phyloP scores from a whole-genome alignment of 805 yeast genomes.

The Wickerhamomyces tratensis region DNA sequence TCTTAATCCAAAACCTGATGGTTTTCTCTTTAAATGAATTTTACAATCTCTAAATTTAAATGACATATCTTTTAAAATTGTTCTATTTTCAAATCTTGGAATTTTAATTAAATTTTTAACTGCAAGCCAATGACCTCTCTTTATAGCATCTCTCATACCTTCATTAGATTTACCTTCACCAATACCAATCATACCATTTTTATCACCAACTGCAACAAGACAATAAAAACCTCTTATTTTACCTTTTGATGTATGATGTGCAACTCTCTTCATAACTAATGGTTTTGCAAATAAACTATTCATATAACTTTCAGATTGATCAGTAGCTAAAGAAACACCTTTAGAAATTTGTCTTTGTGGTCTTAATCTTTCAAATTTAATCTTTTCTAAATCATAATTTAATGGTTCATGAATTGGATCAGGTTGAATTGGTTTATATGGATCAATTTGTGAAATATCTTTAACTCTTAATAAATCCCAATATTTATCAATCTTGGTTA shows the following conservation, averaged over 20 bases:
- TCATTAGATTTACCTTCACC: conserved; percentile 91
- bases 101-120: conserved; percentile 73
- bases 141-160: conserved; percentile 63
- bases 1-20: conserved; percentile 88
- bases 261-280: conserved; percentile 66
- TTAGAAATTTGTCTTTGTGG: conserved; percentile 28
- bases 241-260: conserved; percentile 89
- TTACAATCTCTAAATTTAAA: conserved; percentile 82
- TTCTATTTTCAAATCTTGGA: conserved; percentile 86
- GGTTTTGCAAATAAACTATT: conserved; percentile 54
- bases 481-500: conserved; percentile 57
- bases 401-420: conserved; percentile 46
- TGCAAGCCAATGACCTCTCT: conserved; percentile 90
- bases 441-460: conserved; percentile 38
- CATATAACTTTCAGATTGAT: conserved; percentile 53
- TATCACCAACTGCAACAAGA: conserved; percentile 84
- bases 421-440: conserved; percentile 45
- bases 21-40: conserved; percentile 74
- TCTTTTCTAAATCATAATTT: conserved; percentile 27
- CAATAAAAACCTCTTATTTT: conserved; percentile 77
- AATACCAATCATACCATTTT: conserved; percentile 86
- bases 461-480: conserved; percentile 57
- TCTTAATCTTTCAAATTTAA: conserved; percentile 12
- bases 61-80: conserved; percentile 77
- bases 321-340: conserved; percentile 54